Evolutionary conservation across 2,329 filamentous ascomycete genomes (phyloP).

Genomic region (Colletotrichum cereale): DNA sequence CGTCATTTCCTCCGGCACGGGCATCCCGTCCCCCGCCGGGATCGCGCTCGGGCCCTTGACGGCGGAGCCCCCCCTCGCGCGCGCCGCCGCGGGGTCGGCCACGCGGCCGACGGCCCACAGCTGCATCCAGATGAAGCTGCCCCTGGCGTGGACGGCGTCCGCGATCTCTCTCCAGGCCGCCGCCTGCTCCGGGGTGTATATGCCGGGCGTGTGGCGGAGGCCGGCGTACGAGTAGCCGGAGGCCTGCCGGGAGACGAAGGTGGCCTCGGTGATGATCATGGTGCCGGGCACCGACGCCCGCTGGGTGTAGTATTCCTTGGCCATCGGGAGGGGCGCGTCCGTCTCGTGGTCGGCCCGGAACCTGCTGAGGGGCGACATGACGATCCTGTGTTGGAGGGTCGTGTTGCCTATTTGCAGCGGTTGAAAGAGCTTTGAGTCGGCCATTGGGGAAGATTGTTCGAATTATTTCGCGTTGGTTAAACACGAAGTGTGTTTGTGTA

Average conservation of each 20-base stretch:
- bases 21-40: background rate
- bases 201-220: background rate
- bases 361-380: background rate
- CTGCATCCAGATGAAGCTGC: slow-evolving; percentile 66
- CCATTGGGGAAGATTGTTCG: background rate
- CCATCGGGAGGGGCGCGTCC: slow-evolving; percentile 35
- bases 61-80: slow-evolving; percentile 43
- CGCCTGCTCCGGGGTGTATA: background rate
- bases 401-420: background rate
- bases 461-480: background rate
- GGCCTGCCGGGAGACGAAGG: slow-evolving; percentile 53
- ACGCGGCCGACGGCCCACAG: slow-evolving; percentile 72
- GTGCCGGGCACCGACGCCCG: slow-evolving; percentile 56
- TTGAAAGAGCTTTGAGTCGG: background rate
- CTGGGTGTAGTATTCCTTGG: slow-evolving; percentile 58
- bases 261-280: slow-evolving; percentile 59
- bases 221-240: slow-evolving; percentile 45
- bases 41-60: background rate
- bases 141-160: slow-evolving; percentile 44
- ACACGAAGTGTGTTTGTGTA: background rate
- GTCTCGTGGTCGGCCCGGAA: background rate
- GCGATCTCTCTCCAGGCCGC: slow-evolving; percentile 45
- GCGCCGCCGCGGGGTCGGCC: slow-evolving; percentile 49
- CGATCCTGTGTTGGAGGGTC: background rate
- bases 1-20: background rate